These are phyloP conservation scores for Podospora anserina DNA, from an alignment of 495 filamentous ascomycete genomes.

Conservation along the genomic window DNA sequence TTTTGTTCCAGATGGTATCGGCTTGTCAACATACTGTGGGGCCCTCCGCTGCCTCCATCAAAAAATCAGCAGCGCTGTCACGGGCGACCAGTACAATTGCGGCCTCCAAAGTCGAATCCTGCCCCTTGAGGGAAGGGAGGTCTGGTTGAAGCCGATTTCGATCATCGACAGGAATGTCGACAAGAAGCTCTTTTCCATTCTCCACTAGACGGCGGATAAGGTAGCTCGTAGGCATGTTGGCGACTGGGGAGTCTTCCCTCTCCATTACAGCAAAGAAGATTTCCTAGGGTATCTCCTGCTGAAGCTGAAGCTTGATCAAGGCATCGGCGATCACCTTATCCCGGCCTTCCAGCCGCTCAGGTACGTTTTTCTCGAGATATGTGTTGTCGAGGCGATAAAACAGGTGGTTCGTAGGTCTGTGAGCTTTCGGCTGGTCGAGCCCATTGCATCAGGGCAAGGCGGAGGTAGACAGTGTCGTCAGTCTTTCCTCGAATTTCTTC, in stretches of 20 bases:
- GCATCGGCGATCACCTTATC: slow-evolving; percentile 15
- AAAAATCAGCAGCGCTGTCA: slow-evolving; percentile 25
- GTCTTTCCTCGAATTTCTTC: slow-evolving; percentile 1
- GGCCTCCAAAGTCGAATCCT: background rate
- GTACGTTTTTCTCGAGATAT: slow-evolving; percentile 7
- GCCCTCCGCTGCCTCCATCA: slow-evolving; percentile 9
- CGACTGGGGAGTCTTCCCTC: background rate
- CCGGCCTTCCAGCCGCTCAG: background rate
- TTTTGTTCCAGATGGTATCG: background rate
- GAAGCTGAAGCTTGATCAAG: background rate
- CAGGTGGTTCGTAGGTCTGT: slow-evolving; percentile 11
- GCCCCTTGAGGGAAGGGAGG: background rate
- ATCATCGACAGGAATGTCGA: slow-evolving; percentile 13
- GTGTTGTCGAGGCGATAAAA: slow-evolving; percentile 18
- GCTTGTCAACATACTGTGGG: background rate
- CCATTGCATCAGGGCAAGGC: slow-evolving; percentile 20
- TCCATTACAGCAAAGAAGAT: slow-evolving; percentile 21
- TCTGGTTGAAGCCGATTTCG: slow-evolving; percentile 8
- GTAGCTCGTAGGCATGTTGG: slow-evolving; percentile 5
- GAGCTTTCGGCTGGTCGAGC: slow-evolving; percentile 13
- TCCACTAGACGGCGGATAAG: slow-evolving; percentile 14
- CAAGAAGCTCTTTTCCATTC: slow-evolving; percentile 11
- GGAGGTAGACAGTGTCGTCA: slow-evolving; percentile 5
- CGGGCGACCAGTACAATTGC: slow-evolving; percentile 21
- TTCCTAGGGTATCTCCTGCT: slow-evolving; percentile 13